A percentile compares a stretch with the other conserved stretches of the same genome.
Conservation (phyloP, 1,284 basidiomycete species). For the Irpex lacteus region DNA sequence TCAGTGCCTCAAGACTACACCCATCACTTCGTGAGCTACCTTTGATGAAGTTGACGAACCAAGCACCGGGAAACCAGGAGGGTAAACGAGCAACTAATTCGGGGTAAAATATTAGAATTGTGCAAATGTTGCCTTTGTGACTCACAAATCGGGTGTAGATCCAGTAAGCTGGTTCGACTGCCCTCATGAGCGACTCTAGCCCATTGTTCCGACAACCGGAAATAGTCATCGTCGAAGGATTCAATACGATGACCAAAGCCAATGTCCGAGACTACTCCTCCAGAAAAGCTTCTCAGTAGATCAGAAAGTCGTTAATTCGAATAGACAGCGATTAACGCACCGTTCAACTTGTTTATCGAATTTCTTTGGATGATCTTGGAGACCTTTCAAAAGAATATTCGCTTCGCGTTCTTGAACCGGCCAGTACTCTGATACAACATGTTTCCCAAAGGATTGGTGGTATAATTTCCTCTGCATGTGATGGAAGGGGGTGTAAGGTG, state of each 20-base stretch:
- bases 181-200: background rate
- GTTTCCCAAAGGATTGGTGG: background rate
- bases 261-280: background rate
- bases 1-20: background rate
- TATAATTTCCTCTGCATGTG: background rate
- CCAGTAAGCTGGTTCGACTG: background rate
- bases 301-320: background rate
- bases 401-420: background rate
- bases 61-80: constrained; percentile 25
- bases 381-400: background rate
- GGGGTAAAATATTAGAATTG: background rate
- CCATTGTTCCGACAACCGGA: background rate
- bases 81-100: constrained; percentile 22
- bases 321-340: background rate
- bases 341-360: background rate
- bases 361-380: background rate
- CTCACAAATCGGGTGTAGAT: background rate
- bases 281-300: background rate
- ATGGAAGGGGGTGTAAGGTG: background rate
- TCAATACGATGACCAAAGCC: background rate
- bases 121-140: background rate
- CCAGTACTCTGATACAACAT: background rate
- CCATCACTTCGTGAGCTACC: background rate
- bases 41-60: constrained; percentile 20
- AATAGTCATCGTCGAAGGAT: background rate